Evolutionary conservation across 2,329 filamentous ascomycete species (phyloP).

Genomic region (Clonostachys byssicola): DNA sequence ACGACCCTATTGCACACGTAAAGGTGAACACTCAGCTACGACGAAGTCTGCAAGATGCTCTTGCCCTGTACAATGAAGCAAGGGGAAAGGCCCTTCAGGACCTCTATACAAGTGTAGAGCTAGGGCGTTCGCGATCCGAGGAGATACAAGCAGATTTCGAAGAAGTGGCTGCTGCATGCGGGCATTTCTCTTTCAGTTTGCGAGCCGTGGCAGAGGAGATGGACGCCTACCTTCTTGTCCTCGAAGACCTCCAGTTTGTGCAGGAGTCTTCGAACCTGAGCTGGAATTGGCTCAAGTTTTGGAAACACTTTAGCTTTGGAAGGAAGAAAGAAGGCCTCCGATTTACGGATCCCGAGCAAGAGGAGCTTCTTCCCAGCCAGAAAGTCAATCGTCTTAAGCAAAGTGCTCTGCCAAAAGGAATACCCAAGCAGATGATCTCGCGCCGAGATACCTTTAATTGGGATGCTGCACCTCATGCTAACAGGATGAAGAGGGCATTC

Average conservation of each 20-base stretch:
- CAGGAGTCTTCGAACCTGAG: constrained; percentile 58
- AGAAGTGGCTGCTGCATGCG: constrained; percentile 95
- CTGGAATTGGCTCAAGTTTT: constrained; percentile 87
- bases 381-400: constrained; percentile 41
- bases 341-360: constrained; percentile 34
- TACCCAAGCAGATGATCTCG: constrained; percentile 47
- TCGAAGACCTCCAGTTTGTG: constrained; percentile 79
- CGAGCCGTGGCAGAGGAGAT: constrained; percentile 90
- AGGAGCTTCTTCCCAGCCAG: constrained; percentile 30
- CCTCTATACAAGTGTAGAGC: constrained; percentile 76
- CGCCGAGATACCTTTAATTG: constrained; percentile 51
- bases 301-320: constrained; percentile 37
- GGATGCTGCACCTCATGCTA: constrained; percentile 47
- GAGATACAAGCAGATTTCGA: constrained; percentile 90
- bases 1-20: constrained; percentile 63
- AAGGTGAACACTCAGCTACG: constrained; percentile 76
- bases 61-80: constrained; percentile 73
- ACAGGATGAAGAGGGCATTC: constrained; percentile 31
- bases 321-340: constrained; percentile 5
- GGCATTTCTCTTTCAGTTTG: constrained; percentile 91
- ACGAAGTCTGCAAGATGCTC: constrained; percentile 74
- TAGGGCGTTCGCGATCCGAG: constrained; percentile 63
- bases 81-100: constrained; percentile 72
- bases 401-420: constrained; percentile 50
- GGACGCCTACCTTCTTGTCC: constrained; percentile 72